phyloP scores from a whole-genome alignment of 164 flowering plant genomes.

The Macadamia tetraphylla region DNA sequence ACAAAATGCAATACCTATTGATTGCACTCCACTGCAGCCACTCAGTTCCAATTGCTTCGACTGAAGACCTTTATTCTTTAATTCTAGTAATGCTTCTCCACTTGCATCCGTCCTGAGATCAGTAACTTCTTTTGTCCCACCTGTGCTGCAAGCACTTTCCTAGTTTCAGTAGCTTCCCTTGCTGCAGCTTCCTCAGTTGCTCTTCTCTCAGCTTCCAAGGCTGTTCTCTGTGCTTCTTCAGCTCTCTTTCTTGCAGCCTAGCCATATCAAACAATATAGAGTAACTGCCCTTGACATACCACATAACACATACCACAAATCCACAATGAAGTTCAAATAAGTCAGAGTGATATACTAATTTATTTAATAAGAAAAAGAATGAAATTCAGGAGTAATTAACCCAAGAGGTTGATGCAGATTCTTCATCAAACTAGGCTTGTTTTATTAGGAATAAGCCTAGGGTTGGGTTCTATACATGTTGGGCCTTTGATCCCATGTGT shows the following conservation, averaged over 20 bases:
- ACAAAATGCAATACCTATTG: constrained; percentile 31
- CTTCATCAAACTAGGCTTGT: no score
- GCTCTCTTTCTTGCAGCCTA: constrained; percentile 41
- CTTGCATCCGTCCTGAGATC: constrained; percentile 6
- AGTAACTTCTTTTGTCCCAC: constrained; percentile 14
- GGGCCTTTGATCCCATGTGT: no score
- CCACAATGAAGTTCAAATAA: not conserved
- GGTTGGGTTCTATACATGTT: no score
- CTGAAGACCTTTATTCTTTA: constrained; percentile 8
- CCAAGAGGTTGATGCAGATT: no score
- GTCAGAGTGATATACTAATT: not conserved
- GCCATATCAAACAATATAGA: constrained; percentile 30
- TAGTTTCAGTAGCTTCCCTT: constrained; percentile 34
- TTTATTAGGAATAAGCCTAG: no score
- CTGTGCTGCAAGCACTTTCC: constrained; percentile 16
- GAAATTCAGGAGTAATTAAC: no score
- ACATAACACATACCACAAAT: not conserved
- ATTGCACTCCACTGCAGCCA: constrained; percentile 9
- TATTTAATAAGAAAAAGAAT: no score
- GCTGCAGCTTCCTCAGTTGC: constrained; percentile 65
- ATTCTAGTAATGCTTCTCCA: constrained; percentile 20
- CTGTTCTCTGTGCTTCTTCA: constrained; percentile 56
- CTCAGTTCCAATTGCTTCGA: constrained; percentile 1
- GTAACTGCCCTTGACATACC: not conserved
- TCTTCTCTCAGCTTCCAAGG: constrained; percentile 62